These are phyloP conservation scores for Rhizoctonia solani DNA, from an alignment of 1,284 basidiomycete genomes.

Conservation along the genomic window DNA sequence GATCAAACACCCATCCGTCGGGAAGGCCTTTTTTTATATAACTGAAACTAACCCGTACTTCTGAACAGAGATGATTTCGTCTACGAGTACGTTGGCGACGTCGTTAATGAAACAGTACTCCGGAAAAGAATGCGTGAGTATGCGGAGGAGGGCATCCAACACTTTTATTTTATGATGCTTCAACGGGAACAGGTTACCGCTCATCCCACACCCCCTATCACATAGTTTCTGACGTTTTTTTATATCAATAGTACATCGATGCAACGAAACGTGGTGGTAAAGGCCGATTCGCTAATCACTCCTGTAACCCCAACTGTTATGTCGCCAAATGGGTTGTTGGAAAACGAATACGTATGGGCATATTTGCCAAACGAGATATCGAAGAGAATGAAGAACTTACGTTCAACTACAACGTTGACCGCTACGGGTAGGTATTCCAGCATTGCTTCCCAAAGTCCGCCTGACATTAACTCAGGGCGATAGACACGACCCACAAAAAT, in stretches of 20 bases:
- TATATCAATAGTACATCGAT: conserved; percentile 80
- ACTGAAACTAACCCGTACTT: not conserved
- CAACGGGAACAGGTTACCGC: conserved; percentile 89
- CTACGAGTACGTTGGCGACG: conserved; percentile 98
- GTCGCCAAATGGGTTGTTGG: conserved; percentile 99
- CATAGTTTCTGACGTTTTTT: not conserved
- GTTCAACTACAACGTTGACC: conserved; percentile 99
- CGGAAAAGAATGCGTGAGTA: conserved; percentile 94
- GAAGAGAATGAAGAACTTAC: conserved; percentile 89
- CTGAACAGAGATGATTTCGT: conserved; percentile 81
- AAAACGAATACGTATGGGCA: conserved; percentile 92
- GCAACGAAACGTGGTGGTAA: conserved; percentile 97
- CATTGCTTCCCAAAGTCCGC: conserved; percentile 9
- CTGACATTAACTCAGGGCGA: conserved; percentile 36
- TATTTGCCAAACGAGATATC: conserved; percentile 89
- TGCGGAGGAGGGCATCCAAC: conserved; percentile 88
- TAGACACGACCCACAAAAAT: conserved; percentile 93
- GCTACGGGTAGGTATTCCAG: conserved; percentile 78
- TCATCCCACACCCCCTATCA: conserved; percentile 18
- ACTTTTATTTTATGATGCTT: conserved; percentile 99
- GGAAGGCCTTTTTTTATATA: not conserved
- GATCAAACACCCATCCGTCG: conserved; percentile 8
- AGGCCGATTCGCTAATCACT: conserved; percentile 97
- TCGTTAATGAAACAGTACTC: conserved; percentile 86
- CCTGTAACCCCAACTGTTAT: conserved; percentile 96